Base-by-base conservation (phyloP, 257 asterid genomes). In the Striga asiatica region DNA sequence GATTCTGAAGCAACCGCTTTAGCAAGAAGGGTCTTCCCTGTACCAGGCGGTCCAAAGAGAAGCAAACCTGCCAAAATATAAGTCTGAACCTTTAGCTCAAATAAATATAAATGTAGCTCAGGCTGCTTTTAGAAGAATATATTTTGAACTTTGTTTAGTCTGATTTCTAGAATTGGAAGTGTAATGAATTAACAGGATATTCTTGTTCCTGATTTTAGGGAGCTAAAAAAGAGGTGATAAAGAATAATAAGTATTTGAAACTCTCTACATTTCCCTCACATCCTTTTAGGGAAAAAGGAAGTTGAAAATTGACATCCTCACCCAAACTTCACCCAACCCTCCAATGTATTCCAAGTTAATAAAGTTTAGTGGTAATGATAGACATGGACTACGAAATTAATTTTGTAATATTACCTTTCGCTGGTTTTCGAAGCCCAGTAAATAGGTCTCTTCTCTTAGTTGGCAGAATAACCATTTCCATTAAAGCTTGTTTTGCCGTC, bases 1-100 rank as follows among this genome's bases (percentile, higher is more conserved):
- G 99, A 88, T 72, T 92, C 99, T 66, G 99, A 82, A 64, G 99
- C 97, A 79, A 92, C 97, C 58, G 99, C 99, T 72, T 82, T 92
- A 22, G 99, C 99, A 71, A 92, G 97, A 81, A 92, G 60, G 55
- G 99, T 92, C 78, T 92, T 92, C 50, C 99, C 99, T 59, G 99
- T 92, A 64, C 99, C 99, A 69, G 99, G 99, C 60, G 99, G 99
- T 53, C 99, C 97, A 68, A 92, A 92, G 58, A 92, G 95, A 71
- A 92, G 87, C 60, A 92, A 79, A 50, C 99, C 99, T 92, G 79
- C 59, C 46, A 50, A 71, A 47, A 50, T 14, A 66, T 48, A 46
- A 54, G 25, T 28, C 54, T 12, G 66, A 56, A 55, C 56, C 48
- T 59, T 50, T 23, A 32, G 54, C 43, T 48, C 43, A 45, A 17